These are phyloP conservation scores for Acer campestre DNA, from an alignment of 345 rosid genomes.

Conservation along the genomic window DNA sequence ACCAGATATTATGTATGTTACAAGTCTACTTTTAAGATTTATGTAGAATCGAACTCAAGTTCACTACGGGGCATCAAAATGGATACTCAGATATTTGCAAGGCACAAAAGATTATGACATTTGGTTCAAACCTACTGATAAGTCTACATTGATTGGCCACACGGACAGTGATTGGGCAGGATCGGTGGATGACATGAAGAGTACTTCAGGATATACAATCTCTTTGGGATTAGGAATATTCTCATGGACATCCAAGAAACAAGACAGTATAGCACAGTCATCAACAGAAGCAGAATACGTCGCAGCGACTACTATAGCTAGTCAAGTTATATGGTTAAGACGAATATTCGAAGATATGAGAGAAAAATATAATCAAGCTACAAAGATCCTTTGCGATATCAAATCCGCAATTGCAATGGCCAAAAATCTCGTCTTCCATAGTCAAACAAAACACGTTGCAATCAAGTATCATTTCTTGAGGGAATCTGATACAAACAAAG, in stretches of 20 bases:
- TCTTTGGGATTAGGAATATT: not conserved
- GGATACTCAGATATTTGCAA: not conserved
- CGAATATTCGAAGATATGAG: not conserved
- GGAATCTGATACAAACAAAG: no score
- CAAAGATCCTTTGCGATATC: not conserved
- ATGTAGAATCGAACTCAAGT: not conserved
- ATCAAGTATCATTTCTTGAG: no score
- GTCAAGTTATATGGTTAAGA: not conserved
- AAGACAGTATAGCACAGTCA: not conserved
- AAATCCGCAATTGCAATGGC: no score
- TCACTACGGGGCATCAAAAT: not conserved
- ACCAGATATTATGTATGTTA: not conserved
- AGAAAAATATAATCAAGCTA: not conserved
- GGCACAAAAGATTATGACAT: not conserved
- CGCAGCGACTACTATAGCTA: not conserved
- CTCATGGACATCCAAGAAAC: slow-evolving; percentile 14
- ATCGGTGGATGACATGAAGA: not conserved
- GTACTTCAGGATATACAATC: not conserved
- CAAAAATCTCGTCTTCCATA: no score
- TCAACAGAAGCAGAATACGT: not conserved
- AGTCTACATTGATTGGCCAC: no score
- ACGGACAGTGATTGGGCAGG: no score
- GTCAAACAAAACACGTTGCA: no score
- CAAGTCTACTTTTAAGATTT: not conserved
- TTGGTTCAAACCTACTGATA: not conserved